Percentiles rank a stretch among this genome's conserved stretches.
Conservation (phyloP, 202 grass and related monocot genomes). For the Cymbopogon flexuosus region DNA sequence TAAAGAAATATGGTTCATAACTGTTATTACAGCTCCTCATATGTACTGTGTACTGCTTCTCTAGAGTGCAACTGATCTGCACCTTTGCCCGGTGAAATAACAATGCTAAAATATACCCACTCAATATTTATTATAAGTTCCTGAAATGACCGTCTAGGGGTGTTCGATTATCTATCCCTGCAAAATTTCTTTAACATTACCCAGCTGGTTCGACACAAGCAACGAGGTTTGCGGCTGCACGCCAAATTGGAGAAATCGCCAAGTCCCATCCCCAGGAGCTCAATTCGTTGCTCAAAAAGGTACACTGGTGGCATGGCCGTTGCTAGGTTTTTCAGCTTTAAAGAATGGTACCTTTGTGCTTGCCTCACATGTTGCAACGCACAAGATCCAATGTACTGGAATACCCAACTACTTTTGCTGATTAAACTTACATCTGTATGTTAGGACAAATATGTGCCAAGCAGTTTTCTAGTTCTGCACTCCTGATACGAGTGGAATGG, state of each 20-base stretch:
- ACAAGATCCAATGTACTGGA: slow-evolving; percentile 2
- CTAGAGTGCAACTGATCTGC: background rate
- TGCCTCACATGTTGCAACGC: background rate
- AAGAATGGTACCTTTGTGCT: slow-evolving; percentile 5
- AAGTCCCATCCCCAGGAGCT: slow-evolving; percentile 89
- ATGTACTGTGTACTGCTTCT: background rate
- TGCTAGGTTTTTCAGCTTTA: background rate
- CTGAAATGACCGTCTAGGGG: background rate
- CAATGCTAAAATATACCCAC: background rate
- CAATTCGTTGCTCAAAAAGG: slow-evolving; percentile 79
- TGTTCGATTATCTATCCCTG: slow-evolving; percentile 4
- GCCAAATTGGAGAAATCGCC: slow-evolving; percentile 95
- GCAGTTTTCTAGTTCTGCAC: background rate
- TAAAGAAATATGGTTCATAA: background rate
- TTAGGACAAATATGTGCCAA: background rate
- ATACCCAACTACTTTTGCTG: background rate
- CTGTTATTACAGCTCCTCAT: background rate
- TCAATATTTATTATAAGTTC: background rate
- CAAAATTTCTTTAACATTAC: slow-evolving; percentile 54
- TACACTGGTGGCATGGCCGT: background rate
- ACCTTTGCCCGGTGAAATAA: background rate
- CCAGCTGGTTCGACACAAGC: slow-evolving; percentile 92
- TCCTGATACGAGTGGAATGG: background rate
- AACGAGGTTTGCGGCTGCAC: slow-evolving; percentile 80
- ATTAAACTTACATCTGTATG: background rate